Base-by-base conservation (phyloP, 768 basidiomycete genomes). In the Suillus fuscotomentosus region DNA sequence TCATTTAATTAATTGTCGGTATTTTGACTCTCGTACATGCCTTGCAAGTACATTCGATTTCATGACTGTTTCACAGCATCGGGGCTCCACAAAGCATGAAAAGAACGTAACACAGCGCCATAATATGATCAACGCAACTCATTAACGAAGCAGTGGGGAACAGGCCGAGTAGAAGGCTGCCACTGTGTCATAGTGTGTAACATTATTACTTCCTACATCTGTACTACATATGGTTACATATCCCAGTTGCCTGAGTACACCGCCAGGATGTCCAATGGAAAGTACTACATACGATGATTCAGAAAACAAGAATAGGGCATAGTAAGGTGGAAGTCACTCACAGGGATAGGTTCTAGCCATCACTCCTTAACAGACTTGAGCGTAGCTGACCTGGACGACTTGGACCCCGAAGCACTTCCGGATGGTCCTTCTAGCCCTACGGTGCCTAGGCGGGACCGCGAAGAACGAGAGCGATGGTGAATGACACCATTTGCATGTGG, bases 391-490 rank as follows among this genome's bases (percentile, higher is more conserved):
- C 45, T 60, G 15, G 61, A 57, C 47, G 54, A 39, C 41, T 54
- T 34, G 34, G 56, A 41, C 34, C 55, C 56, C 36, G 59, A 59
- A 13, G 54, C 39, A 41, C 55, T 47, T 36, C 56, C 60, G 7
- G 48, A 41, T 20, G 42, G 61, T n/a, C 50, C 64, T 48, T 55
- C 63, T 24, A 17, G 51, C 24, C n/a, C 36, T 31, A 20, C 14
- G 24, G 20, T 11, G 10, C 47, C 24, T n/a, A 54, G 27, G 3
- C 39, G 42, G 13, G 42, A 31, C 13, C 60, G 60, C 15, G 66
- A 67, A 45, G 66, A 67, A 24, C 66, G 60, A 65, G 60, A 62
- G n/a, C 66, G 66, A 27, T 61, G 66, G 36, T 67, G 66, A 20
- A 61, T 53, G 34, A 39, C 55, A 20, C 57, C 9, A 38, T 27